Evolutionary conservation across 192 early-diverging fungal species (phyloP).

Genomic region (Coemansia sp.): DNA sequence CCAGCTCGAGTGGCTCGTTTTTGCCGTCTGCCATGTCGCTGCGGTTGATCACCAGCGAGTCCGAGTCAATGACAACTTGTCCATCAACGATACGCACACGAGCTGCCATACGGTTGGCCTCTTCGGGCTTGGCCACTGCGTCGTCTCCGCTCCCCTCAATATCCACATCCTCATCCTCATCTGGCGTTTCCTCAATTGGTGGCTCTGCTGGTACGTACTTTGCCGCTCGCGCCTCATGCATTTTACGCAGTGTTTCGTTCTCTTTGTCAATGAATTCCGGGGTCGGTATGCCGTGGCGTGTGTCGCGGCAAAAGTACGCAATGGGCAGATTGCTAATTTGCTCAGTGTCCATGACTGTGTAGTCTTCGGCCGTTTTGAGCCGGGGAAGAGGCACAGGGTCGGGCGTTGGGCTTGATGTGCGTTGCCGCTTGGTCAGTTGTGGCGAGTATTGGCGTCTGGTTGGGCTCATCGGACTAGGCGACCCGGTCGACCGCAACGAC

Average conservation of each 20-base stretch:
- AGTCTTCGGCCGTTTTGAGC: conserved; percentile 35
- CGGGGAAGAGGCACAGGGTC: conserved; percentile 23
- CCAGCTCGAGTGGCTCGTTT: conserved; percentile 36
- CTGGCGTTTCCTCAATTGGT: neutral
- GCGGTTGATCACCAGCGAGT: conserved; percentile 46
- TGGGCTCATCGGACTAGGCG: neutral
- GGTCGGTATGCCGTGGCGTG: conserved; percentile 37
- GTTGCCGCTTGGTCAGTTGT: conserved; percentile 2
- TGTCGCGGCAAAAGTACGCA: conserved; percentile 44
- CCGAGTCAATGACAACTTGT: conserved; percentile 45
- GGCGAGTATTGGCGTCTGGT: neutral
- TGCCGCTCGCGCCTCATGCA: conserved; percentile 19
- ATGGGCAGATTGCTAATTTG: conserved; percentile 43
- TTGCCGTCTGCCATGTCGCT: conserved; percentile 29
- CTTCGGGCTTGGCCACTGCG: neutral
- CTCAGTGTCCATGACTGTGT: conserved; percentile 20
- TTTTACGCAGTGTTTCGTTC: conserved; percentile 30
- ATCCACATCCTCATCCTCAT: neutral
- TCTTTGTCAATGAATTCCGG: conserved; percentile 42
- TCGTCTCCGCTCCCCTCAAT: neutral
- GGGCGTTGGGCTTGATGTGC: conserved; percentile 26
- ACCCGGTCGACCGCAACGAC: conserved; percentile 28
- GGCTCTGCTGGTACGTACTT: neutral
- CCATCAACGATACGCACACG: conserved; percentile 54
- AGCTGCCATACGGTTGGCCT: conserved; percentile 31